Evolutionary conservation across 2,329 filamentous ascomycete genomes (phyloP).

Genomic region (Chrysosphaeria jannelii): DNA sequence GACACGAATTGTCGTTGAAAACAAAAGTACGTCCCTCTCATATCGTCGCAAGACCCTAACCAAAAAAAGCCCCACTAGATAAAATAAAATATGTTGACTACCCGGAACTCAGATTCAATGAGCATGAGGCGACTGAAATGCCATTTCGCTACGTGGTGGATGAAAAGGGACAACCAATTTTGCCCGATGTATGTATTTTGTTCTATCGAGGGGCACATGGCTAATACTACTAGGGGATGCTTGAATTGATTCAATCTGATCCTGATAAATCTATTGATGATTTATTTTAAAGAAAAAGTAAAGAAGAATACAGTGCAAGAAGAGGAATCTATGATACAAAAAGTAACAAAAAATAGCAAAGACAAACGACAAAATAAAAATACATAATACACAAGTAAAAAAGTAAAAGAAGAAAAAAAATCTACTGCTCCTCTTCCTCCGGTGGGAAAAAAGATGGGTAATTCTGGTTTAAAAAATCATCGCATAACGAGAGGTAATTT

Average conservation of each 20-base stretch:
- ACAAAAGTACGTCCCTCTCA: slow-evolving; percentile 38
- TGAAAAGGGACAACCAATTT: slow-evolving; percentile 47
- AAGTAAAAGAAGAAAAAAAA: slow-evolving; percentile 4
- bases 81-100: slow-evolving; percentile 62
- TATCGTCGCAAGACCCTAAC: too few species aligned
- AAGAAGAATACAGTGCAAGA: too few species aligned
- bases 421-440: too few species aligned
- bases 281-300: slow-evolving; percentile 27
- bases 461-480: too few species aligned
- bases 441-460: too few species aligned
- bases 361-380: background rate
- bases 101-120: slow-evolving; percentile 67
- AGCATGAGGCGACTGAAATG: slow-evolving; percentile 90
- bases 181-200: slow-evolving; percentile 41
- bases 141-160: slow-evolving; percentile 83
- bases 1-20: slow-evolving; percentile 63
- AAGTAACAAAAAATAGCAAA: background rate
- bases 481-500: too few species aligned
- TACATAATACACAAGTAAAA: background rate
- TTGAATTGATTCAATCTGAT: slow-evolving; percentile 76
- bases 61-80: slow-evolving; percentile 35
- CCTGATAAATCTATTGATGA: slow-evolving; percentile 78
- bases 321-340: background rate
- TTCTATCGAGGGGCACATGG: background rate
- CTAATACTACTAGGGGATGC: slow-evolving; percentile 41